A percentile compares a stretch with the other conserved stretches of the same genome.
Evolutionary conservation across 2,329 filamentous ascomycete genomes (phyloP).

Genomic region (Trichoderma guizhouense): DNA sequence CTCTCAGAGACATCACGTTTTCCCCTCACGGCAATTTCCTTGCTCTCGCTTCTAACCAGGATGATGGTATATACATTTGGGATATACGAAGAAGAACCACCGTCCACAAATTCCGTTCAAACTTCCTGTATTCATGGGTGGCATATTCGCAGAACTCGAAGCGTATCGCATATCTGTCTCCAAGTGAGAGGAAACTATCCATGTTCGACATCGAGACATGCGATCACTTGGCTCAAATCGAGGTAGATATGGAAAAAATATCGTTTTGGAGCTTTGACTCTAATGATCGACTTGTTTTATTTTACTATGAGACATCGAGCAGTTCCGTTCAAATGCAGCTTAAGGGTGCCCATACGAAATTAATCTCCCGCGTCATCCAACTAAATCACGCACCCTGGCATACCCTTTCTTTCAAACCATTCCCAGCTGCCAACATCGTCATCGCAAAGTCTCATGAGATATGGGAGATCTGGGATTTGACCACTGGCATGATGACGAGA

Average conservation of each 20-base stretch:
- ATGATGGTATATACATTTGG: background rate
- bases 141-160: background rate
- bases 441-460: rapidly evolving
- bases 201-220: background rate
- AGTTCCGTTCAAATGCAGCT: background rate
- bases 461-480: background rate
- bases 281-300: background rate
- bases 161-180: background rate
- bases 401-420: rapidly evolving
- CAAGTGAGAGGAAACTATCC: background rate
- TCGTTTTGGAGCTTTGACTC: too few relatives aligned
- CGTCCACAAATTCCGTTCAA: background rate
- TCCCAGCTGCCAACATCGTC: background rate
- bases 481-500: background rate
- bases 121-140: rapidly evolving
- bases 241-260: too few relatives aligned
- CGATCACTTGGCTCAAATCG: background rate
- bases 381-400: background rate
- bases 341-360: too few relatives aligned
- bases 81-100: background rate
- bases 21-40: background rate
- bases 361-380: background rate
- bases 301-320: rapidly evolving
- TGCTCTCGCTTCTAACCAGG: too few relatives aligned
- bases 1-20: background rate